phyloP scores from a whole-genome alignment of 805 yeast genomes.

The Tanozyma kutaoensis region DNA sequence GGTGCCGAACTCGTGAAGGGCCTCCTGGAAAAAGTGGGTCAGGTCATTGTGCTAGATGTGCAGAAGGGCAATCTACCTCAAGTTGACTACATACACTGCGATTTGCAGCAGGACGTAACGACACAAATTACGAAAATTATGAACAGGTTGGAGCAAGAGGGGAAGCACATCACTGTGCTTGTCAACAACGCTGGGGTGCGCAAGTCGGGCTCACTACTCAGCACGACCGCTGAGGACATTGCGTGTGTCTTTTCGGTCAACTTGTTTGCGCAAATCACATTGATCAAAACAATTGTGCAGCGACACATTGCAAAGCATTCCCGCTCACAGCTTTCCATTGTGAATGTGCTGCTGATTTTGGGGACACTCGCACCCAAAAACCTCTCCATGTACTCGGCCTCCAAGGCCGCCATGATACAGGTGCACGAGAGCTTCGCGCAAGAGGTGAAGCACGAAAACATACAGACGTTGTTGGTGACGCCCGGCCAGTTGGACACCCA shows the following conservation, averaged over 20 bases:
- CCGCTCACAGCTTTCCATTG: conserved; percentile 15
- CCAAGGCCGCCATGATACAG: conserved; percentile 32
- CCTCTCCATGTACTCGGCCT: conserved; percentile 33
- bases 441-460: conserved; percentile 14
- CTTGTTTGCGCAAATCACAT: conserved; percentile 16
- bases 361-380: conserved; percentile 36
- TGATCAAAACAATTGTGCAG: conserved; percentile 8
- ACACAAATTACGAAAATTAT: conserved; percentile 5
- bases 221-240: conserved; percentile 10
- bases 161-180: conserved; percentile 14
- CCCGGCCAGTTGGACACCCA: conserved; percentile 39
- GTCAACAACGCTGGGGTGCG: conserved; percentile 40
- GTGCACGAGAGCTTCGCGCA: conserved; percentile 30
- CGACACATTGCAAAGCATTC: conserved; percentile 7
- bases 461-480: conserved; percentile 24
- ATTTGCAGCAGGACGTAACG: conserved; percentile 9
- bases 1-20: conserved; percentile 25
- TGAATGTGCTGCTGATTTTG: conserved; percentile 32
- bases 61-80: not conserved
- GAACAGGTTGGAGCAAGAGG: conserved; percentile 1
- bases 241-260: conserved; percentile 15
- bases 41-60: conserved; percentile 19
- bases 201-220: conserved; percentile 16
- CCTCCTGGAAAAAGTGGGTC: conserved; percentile 7
- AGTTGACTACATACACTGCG: conserved; percentile 12